phyloP scores from a whole-genome alignment of 2,329 filamentous ascomycete genomes.

The Scytalidium lignicola region DNA sequence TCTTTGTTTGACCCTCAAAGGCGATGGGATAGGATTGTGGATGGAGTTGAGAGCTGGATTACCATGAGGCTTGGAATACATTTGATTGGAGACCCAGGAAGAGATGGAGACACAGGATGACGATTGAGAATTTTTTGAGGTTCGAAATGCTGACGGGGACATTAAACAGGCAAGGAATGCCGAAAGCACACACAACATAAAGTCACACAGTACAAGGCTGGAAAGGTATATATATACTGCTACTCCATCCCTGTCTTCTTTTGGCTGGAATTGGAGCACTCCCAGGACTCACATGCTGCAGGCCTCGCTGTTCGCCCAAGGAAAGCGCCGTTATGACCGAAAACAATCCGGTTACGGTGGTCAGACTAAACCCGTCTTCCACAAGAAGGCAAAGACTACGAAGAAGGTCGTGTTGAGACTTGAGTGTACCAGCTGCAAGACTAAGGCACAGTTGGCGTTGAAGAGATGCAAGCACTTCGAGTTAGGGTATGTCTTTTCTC shows the following conservation, averaged over 20 bases:
- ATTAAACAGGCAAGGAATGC: slow-evolving; percentile 69
- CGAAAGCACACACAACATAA: slow-evolving; percentile 87
- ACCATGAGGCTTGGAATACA: background rate
- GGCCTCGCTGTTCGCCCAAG: slow-evolving; percentile 94
- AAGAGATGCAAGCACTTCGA: slow-evolving; percentile 99
- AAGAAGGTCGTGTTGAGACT: slow-evolving; percentile 99
- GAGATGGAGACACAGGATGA: background rate
- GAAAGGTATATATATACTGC: slow-evolving; percentile 62
- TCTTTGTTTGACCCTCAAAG: background rate
- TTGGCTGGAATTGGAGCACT: no score
- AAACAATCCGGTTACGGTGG: slow-evolving; percentile 99
- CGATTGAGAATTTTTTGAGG: background rate
- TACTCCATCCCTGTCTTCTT: no score
- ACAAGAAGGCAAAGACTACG: slow-evolving; percentile 99
- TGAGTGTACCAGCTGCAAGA: slow-evolving; percentile 97
- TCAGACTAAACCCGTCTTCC: slow-evolving; percentile 99
- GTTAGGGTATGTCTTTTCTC: slow-evolving; percentile 69
- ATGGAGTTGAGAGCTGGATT: background rate
- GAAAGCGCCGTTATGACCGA: slow-evolving; percentile 99
- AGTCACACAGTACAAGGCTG: slow-evolving; percentile 95
- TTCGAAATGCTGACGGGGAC: background rate
- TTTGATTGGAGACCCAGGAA: no score
- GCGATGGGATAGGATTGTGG: background rate
- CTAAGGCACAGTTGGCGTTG: slow-evolving; percentile 93
- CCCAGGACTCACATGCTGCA: no score